Base-by-base conservation (phyloP, 495 filamentous ascomycete species). In the Penicillium cinerascens region DNA sequence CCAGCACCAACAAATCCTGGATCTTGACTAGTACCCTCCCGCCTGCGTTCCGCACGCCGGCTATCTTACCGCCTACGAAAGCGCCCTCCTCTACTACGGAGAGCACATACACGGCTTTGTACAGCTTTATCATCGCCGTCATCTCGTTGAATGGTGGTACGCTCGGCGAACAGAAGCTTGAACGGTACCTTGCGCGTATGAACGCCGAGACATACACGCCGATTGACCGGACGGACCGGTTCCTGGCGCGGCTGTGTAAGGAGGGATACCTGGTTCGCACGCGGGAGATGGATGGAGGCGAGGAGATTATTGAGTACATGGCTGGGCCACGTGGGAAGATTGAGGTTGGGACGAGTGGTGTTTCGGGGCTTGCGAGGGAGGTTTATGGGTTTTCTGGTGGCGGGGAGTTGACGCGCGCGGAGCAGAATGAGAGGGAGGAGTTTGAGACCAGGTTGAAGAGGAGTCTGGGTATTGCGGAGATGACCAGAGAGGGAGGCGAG, bases 251-350 rank as follows among this genome's bases (percentile, higher is more conserved):
- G 39, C 86, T 97, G 70, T 74, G 83, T 41, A 87, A 79, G 52
- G 89, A 97, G 39, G 88, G 88, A 0, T 98, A 97, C 61, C 69
- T 98, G 1, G 74, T 88, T 22, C 87, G 82, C 51, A 77, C 83
- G n/a, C 78, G 81, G 42, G 87, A 91, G 46, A 73, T 76, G 63
- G 80, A 80, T 29, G 73, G 77, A 1, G 86, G 84, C n/a, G 87
- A 91, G 18, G 89, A 95, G 51, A 67, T 78, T 4, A 78, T 89
- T 9, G 88, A 87, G 44, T 96, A 84, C 73, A 80, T 87, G 51
- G 78, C 95, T 22, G 91, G 91, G 3, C 86, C 89, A 26, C 77
- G 93, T 29, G 93, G 91, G 13, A 96, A 89, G 71, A 74, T 89
- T 11, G 93, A 98, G 65, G 85, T 98, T 27, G 87, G 85, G 2